Conservation (phyloP, 805 yeast genomes). For the Ogataea methylovora region DNA sequence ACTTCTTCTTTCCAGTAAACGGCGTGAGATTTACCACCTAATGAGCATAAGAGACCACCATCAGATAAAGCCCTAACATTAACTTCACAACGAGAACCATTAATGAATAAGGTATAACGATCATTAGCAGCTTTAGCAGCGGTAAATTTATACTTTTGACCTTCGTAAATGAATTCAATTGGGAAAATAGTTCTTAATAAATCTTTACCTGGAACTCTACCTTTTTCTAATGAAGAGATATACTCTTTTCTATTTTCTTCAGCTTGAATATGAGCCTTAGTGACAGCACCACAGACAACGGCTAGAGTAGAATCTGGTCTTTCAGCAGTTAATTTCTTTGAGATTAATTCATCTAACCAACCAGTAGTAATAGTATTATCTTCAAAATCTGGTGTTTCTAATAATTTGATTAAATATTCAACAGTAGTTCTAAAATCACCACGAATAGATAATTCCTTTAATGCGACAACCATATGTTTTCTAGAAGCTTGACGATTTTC, state of each 20-base stretch:
- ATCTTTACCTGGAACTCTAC: constrained; percentile 86
- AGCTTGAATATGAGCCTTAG: constrained; percentile 83
- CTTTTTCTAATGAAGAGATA: constrained; percentile 76
- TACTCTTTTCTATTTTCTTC: constrained; percentile 65
- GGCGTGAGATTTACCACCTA: constrained; percentile 91
- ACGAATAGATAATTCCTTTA: constrained; percentile 91
- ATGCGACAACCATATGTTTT: constrained; percentile 98
- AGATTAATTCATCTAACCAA: constrained; percentile 95
- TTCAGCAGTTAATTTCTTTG: constrained; percentile 91
- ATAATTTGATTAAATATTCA: constrained; percentile 88
- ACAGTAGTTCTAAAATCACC: constrained; percentile 99
- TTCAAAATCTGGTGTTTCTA: constrained; percentile 95
- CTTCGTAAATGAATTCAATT: constrained; percentile 93
- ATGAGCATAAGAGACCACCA: constrained; percentile 83
- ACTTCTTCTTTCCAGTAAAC: constrained; percentile 98
- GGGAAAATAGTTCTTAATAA: constrained; percentile 82
- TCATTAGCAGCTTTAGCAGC: constrained; percentile 89
- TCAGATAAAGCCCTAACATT: constrained; percentile 87
- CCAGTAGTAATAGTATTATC: constrained; percentile 97
- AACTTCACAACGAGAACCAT: constrained; percentile 85
- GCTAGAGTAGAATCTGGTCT: constrained; percentile 91
- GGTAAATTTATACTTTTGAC: constrained; percentile 86
- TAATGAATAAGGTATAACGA: constrained; percentile 80
- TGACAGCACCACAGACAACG: constrained; percentile 94
- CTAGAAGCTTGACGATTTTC: constrained; percentile 97